Percentiles rank a stretch among this genome's conserved stretches.
These are phyloP conservation scores for Chimonanthus praecox DNA, from an alignment of 164 flowering plant species.

Conservation along the genomic window DNA sequence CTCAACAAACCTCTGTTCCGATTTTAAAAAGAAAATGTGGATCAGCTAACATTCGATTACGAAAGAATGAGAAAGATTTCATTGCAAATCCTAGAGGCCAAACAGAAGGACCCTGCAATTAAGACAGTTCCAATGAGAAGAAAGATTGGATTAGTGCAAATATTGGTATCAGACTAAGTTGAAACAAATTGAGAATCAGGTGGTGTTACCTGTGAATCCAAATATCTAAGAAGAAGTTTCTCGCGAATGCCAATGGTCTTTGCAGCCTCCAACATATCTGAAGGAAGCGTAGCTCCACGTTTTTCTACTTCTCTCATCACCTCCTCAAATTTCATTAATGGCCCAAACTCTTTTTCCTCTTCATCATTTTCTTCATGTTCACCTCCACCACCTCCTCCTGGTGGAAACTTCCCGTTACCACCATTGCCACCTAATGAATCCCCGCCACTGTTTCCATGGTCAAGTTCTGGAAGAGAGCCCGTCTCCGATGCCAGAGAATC, in stretches of 20 bases:
- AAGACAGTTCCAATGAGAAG: background rate
- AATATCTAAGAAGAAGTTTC: constrained; percentile 50
- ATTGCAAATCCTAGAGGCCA: constrained; percentile 65
- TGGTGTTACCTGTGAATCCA: constrained; percentile 65
- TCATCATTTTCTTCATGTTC: constrained; percentile 38
- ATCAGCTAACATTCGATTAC: constrained; percentile 90
- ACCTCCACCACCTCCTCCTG: constrained; percentile 46
- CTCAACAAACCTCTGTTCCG: constrained; percentile 71
- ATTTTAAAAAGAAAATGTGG: constrained; percentile 87
- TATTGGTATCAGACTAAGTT: background rate
- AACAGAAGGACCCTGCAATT: constrained; percentile 41
- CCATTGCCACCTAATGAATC: constrained; percentile 25
- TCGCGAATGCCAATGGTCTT: constrained; percentile 49
- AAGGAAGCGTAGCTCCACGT: constrained; percentile 53
- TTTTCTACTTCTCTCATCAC: constrained; percentile 52
- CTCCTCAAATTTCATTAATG: constrained; percentile 55
- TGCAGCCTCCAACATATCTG: constrained; percentile 79
- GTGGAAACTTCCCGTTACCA: constrained; percentile 36
- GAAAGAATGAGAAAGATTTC: constrained; percentile 59
- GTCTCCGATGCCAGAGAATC: constrained; percentile 1
- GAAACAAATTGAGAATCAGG: background rate
- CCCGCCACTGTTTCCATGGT: constrained; percentile 16
- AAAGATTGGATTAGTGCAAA: background rate
- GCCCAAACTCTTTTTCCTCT: constrained; percentile 74
- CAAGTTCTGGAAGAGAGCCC: constrained; percentile 8